Conservation (phyloP, 768 basidiomycete genomes). For the Leccinum uliginosum region DNA sequence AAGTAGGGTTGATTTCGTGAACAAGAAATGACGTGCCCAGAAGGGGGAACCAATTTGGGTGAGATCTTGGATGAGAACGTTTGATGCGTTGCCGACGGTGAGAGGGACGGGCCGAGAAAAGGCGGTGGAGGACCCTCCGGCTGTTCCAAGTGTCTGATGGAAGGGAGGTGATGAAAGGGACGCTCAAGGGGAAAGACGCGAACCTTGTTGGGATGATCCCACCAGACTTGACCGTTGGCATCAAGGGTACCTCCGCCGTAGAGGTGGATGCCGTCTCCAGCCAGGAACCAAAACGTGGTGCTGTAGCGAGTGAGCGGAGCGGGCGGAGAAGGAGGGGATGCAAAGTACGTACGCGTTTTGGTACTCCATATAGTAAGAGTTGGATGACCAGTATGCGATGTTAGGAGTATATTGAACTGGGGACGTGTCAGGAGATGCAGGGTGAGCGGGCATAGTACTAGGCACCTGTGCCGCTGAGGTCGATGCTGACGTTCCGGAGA, state of each 20-base stretch:
- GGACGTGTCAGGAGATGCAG: neutral
- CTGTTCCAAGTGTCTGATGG: slow-evolving; percentile 33
- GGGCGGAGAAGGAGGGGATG: neutral
- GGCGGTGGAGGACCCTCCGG: slow-evolving; percentile 38
- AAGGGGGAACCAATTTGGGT: slow-evolving; percentile 37
- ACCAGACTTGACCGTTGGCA: slow-evolving; percentile 45
- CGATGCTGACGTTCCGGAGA: slow-evolving; percentile 36
- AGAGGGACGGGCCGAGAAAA: slow-evolving; percentile 44
- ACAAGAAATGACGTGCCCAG: slow-evolving; percentile 29
- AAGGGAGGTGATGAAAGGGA: neutral
- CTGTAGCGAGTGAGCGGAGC: slow-evolving; percentile 12
- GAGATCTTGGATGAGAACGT: slow-evolving; percentile 38
- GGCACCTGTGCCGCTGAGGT: slow-evolving; percentile 35
- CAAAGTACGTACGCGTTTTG: slow-evolving; percentile 37
- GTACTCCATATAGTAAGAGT: slow-evolving; percentile 37
- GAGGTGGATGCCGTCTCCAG: slow-evolving; percentile 33
- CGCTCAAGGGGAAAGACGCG: slow-evolving; percentile 5
- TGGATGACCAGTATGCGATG: slow-evolving; percentile 39
- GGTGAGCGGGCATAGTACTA: neutral
- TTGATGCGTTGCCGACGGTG: slow-evolving; percentile 39
- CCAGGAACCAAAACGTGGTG: slow-evolving; percentile 39
- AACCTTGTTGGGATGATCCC: slow-evolving; percentile 28
- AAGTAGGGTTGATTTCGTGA: neutral
- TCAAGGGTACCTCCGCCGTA: slow-evolving; percentile 43
- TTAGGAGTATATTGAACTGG: slow-evolving; percentile 36